A percentile compares a stretch with the other conserved stretches of the same genome.
Evolutionary conservation across 2,329 filamentous ascomycete species (phyloP).

Genomic region (Didymella sp.): DNA sequence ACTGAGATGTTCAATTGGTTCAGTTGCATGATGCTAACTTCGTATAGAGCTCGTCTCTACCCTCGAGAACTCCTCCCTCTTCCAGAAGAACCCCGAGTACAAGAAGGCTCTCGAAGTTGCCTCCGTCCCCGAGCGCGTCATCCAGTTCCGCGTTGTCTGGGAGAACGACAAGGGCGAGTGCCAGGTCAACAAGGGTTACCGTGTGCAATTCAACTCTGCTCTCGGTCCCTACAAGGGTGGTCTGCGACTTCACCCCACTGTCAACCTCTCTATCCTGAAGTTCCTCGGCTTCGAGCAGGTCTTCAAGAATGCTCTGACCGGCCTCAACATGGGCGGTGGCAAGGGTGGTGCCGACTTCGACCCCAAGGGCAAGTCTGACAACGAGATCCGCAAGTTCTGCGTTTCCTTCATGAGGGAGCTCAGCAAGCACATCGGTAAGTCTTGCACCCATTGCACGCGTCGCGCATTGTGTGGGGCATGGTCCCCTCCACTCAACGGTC

Average conservation of each 20-base stretch:
- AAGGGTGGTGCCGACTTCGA: conserved; percentile 99
- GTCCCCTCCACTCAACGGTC: conserved; percentile 20
- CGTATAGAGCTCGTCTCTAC: conserved; percentile 85
- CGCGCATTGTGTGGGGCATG: conserved; percentile 22
- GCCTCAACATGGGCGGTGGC: conserved; percentile 92
- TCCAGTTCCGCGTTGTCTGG: conserved; percentile 98
- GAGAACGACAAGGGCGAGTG: conserved; percentile 89
- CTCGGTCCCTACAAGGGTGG: conserved; percentile 98
- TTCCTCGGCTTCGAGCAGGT: conserved; percentile 99
- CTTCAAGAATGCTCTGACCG: conserved; percentile 99
- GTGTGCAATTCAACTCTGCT: conserved; percentile 98
- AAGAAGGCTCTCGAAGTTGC: conserved; percentile 86
- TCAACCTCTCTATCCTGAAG: conserved; percentile 82
- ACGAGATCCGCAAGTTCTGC: conserved; percentile 97
- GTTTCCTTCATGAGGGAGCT: conserved; percentile 95
- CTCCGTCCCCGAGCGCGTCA: conserved; percentile 90
- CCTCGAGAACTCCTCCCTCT: conserved; percentile 91
- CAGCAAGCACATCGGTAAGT: conserved; percentile 78
- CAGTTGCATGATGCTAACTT: conserved; percentile 16
- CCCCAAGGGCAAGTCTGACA: conserved; percentile 97
- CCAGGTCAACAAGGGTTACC: conserved; percentile 93
- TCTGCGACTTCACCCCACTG: conserved; percentile 89
- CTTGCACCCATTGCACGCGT: conserved; percentile 8
- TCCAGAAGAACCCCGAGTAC: conserved; percentile 94
- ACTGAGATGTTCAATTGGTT: not conserved